These are phyloP conservation scores for Incumbomyces delicatus DNA, from an alignment of 2,329 filamentous ascomycete species.

Conservation along the genomic window DNA sequence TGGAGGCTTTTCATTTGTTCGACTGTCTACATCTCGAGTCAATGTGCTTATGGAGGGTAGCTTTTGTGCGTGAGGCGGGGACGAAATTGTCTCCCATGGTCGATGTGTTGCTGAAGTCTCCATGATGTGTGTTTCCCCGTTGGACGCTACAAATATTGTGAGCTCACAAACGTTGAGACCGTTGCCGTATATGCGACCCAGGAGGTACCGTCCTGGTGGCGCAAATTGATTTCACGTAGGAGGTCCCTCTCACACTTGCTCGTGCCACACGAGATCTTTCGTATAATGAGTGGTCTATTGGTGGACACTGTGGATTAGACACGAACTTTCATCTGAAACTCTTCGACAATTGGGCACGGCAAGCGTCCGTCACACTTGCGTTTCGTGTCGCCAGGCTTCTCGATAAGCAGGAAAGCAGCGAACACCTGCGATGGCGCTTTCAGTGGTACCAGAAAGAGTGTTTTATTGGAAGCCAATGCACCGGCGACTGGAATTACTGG, in stretches of 20 bases:
- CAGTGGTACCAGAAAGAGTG: too few species aligned
- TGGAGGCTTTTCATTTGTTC: slow-evolving; percentile 32
- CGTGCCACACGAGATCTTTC: neutral
- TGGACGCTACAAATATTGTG: neutral
- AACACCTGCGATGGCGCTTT: neutral
- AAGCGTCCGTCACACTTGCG: slow-evolving; percentile 2
- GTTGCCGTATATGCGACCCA: neutral
- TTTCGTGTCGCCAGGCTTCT: neutral
- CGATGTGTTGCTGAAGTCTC: slow-evolving; percentile 32
- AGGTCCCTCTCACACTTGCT: neutral
- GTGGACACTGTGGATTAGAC: neutral
- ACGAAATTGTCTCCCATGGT: slow-evolving; percentile 35
- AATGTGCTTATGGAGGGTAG: slow-evolving; percentile 40
- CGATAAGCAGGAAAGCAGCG: neutral
- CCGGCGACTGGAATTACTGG: too few species aligned
- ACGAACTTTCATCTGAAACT: neutral
- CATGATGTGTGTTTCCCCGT: slow-evolving; percentile 23
- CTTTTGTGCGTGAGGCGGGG: slow-evolving; percentile 26
- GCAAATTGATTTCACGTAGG: slow-evolving; percentile 3
- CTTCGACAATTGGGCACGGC: neutral
- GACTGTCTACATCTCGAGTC: slow-evolving; percentile 33
- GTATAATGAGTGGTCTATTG: neutral
- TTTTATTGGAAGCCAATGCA: too few species aligned
- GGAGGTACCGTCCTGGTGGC: neutral
- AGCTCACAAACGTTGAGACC: slow-evolving; percentile 4